Conservation (phyloP, 306 rosid species). For the Potentilla sterilis region DNA sequence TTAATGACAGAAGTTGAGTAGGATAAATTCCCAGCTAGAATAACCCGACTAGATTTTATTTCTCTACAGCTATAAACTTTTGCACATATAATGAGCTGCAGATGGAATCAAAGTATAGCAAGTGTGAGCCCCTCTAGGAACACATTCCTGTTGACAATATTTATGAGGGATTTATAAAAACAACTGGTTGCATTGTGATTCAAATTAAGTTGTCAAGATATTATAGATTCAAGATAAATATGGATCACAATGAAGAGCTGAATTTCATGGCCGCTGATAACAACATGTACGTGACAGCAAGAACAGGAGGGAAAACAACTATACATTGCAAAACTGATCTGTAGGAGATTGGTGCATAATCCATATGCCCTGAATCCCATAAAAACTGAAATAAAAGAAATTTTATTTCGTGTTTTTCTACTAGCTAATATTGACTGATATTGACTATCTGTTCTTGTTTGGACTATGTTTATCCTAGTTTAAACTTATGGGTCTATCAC, state of each 20-base stretch:
- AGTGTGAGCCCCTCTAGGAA: neutral
- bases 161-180: neutral
- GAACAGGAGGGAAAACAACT: neutral
- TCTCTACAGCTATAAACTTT: neutral
- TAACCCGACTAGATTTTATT: neutral
- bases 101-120: neutral
- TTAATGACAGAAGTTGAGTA: neutral
- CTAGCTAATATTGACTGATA: neutral
- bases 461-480: neutral
- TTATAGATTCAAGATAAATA: neutral
- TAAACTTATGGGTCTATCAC: neutral
- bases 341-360: neutral
- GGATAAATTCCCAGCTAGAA: neutral
- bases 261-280: neutral
- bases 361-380: neutral
- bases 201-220: neutral
- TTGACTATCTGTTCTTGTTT: neutral
- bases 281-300: neutral
- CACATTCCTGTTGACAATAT: neutral
- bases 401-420: neutral
- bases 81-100: neutral
- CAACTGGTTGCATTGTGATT: neutral
- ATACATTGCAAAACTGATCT: neutral
- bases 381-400: neutral
- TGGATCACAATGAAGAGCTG: neutral